phyloP scores from a whole-genome alignment of 371 early-diverging fungal species.

The Aphelidium insulamus region DNA sequence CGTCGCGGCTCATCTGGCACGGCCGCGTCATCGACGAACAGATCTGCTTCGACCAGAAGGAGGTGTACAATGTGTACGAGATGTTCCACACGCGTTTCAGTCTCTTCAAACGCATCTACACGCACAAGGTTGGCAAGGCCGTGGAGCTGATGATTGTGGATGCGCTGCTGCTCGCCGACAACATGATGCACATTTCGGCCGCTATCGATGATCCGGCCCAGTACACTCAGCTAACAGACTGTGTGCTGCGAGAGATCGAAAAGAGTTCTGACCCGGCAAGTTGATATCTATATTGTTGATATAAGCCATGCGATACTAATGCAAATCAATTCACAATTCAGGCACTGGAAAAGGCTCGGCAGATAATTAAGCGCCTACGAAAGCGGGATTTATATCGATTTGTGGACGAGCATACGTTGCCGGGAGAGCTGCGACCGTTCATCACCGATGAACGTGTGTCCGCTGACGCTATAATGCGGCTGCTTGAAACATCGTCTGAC shows the following conservation, averaged over 20 bases:
- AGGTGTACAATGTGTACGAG: constrained; percentile 53
- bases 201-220: constrained; percentile 36
- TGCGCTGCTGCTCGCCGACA: constrained; percentile 59
- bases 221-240: constrained; percentile 62
- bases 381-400: constrained; percentile 62
- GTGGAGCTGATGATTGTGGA: constrained; percentile 78
- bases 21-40: constrained; percentile 67
- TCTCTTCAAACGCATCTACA: constrained; percentile 76
- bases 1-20: constrained; percentile 42
- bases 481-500: neutral
- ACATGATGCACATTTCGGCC: constrained; percentile 37
- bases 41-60: constrained; percentile 67
- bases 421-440: constrained; percentile 18
- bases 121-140: constrained; percentile 54
- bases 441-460: constrained; percentile 15
- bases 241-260: constrained; percentile 62
- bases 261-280: constrained; percentile 23
- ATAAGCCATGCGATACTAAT: neutral
- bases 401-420: constrained; percentile 62
- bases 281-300: neutral
- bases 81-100: constrained; percentile 80
- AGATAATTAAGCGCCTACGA: constrained; percentile 43
- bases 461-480: neutral
- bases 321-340: constrained; percentile 1
- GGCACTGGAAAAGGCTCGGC: constrained; percentile 36